Evolutionary conservation across 768 basidiomycete genomes (phyloP).

Genomic region (Suillus cothurnatus): DNA sequence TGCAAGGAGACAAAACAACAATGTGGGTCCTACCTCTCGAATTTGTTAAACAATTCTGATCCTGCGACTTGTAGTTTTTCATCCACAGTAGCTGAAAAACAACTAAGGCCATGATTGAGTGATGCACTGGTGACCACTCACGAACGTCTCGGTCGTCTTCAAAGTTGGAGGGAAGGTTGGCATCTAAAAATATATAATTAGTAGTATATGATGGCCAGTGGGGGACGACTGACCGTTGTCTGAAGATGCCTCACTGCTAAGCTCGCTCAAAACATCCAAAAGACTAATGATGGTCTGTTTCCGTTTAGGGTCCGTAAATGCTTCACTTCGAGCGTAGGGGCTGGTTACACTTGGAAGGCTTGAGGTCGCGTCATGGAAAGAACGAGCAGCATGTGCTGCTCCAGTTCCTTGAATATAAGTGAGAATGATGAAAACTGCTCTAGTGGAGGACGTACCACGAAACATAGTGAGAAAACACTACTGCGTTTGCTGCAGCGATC

Average conservation of each 20-base stretch:
- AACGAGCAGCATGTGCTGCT: constrained; percentile 22
- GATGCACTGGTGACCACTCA: constrained; percentile 28
- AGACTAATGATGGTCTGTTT: constrained; percentile 50
- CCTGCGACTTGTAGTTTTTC: constrained; percentile 54
- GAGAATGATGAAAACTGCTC: constrained; percentile 24
- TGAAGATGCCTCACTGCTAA: constrained; percentile 41
- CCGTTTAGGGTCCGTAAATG: constrained; percentile 33
- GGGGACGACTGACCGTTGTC: constrained; percentile 32
- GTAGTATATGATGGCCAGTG: neutral
- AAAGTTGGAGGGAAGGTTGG: constrained; percentile 33
- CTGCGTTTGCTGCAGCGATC: neutral
- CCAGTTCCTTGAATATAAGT: constrained; percentile 3
- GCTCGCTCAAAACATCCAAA: constrained; percentile 48
- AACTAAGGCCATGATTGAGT: constrained; percentile 10
- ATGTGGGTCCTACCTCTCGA: constrained; percentile 42
- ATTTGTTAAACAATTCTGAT: constrained; percentile 48
- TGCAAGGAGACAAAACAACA: constrained; percentile 7
- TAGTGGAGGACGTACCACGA: constrained; percentile 30
- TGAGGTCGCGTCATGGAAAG: constrained; percentile 29
- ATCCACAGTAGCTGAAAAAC: constrained; percentile 44
- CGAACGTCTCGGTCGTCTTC: constrained; percentile 50
- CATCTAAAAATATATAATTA: constrained; percentile 24
- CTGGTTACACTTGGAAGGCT: constrained; percentile 27
- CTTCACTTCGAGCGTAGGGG: constrained; percentile 32
- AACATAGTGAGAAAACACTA: constrained; percentile 23